These are phyloP conservation scores for Scheffersomyces stipitis DNA, from an alignment of 805 yeast genomes.

Conservation along the genomic window DNA sequence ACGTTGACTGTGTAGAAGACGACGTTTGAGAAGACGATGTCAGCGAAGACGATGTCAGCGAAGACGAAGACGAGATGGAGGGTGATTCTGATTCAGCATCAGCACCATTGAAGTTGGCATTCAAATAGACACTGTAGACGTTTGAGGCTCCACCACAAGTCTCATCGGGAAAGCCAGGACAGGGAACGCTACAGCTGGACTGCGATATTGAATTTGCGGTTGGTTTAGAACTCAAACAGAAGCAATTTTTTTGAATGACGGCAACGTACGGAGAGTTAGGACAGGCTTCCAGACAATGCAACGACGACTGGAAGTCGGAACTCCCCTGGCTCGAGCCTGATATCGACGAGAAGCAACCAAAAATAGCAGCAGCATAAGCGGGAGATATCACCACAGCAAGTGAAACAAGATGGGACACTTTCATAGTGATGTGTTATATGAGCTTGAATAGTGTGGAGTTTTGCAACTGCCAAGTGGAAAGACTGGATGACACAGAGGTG, in stretches of 20 bases:
- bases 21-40: slow-evolving; percentile 8
- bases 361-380: too few relatives aligned
- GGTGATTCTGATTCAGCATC: slow-evolving; percentile 4
- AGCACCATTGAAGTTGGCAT: slow-evolving; percentile 23
- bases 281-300: slow-evolving; percentile 31
- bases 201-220: slow-evolving; percentile 12
- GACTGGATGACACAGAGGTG: too few relatives aligned
- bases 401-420: too few relatives aligned
- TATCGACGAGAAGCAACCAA: slow-evolving; percentile 35
- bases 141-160: slow-evolving; percentile 41
- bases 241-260: slow-evolving; percentile 30
- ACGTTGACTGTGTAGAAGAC: slow-evolving; percentile 2
- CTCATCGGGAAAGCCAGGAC: slow-evolving; percentile 34
- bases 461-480: too few relatives aligned
- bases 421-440: too few relatives aligned
- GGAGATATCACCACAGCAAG: too few relatives aligned
- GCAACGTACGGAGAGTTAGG: slow-evolving; percentile 38
- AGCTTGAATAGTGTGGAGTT: too few relatives aligned
- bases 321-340: slow-evolving; percentile 24
- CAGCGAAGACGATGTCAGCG: slow-evolving; percentile 10
- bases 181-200: slow-evolving; percentile 25
- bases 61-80: slow-evolving; percentile 6
- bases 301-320: slow-evolving; percentile 26
- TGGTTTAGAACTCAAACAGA: slow-evolving; percentile 37
- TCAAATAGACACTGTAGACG: slow-evolving; percentile 32